Evolutionary conservation across 1,284 basidiomycete genomes (phyloP).

Genomic region (Microbotryomycetes sp.): DNA sequence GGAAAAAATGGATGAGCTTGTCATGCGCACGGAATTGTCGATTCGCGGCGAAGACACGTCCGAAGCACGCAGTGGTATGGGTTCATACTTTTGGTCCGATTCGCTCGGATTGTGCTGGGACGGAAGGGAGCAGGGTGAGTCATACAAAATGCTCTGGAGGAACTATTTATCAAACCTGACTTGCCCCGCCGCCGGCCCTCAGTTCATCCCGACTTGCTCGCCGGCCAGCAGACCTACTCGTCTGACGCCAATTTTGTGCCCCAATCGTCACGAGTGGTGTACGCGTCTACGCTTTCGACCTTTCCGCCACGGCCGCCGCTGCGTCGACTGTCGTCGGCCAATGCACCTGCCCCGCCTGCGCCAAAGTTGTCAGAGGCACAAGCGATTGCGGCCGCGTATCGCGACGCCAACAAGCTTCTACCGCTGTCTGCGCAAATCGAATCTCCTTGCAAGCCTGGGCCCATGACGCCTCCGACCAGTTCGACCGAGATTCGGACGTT

Average conservation of each 20-base stretch:
- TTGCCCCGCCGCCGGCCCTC: neutral
- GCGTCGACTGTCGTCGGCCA: neutral
- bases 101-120: slow-evolving; percentile 27
- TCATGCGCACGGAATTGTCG: neutral
- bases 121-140: slow-evolving; percentile 23
- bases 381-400: slow-evolving; percentile 14
- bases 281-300: slow-evolving; percentile 25
- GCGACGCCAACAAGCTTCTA: neutral
- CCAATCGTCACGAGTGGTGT: slow-evolving; percentile 13
- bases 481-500: neutral
- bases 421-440: neutral
- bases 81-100: slow-evolving; percentile 15
- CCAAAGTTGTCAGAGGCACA: slow-evolving; percentile 8
- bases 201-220: slow-evolving; percentile 25
- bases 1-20: slow-evolving; percentile 7
- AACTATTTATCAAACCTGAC: too few relatives aligned
- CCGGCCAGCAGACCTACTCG: slow-evolving; percentile 11
- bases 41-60: neutral
- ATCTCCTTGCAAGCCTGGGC: neutral
- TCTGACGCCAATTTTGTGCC: slow-evolving; percentile 19
- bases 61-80: slow-evolving; percentile 4
- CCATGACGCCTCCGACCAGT: neutral
- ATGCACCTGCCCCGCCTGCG: neutral
- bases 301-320: slow-evolving; percentile 27
- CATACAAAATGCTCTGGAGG: too few relatives aligned